Evolutionary conservation across 495 filamentous ascomycete species (phyloP).

Genomic region (Talaromyces proteolyticus): DNA sequence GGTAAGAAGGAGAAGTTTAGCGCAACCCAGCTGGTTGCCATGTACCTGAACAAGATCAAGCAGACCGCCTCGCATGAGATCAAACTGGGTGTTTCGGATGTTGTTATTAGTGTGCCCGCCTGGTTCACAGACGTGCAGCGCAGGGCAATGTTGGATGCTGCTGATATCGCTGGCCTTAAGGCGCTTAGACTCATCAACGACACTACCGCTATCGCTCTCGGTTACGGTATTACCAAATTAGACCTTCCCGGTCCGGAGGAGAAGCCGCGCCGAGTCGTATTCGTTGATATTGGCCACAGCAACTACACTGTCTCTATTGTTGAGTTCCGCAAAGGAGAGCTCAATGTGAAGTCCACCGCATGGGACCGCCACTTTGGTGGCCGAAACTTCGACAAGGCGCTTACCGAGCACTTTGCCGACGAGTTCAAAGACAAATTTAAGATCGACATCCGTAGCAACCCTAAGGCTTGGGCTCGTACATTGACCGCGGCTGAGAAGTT

Average conservation of each 20-base stretch:
- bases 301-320: constrained; percentile 93
- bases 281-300: constrained; percentile 94
- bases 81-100: constrained; percentile 87
- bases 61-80: constrained; percentile 81
- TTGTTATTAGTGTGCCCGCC: constrained; percentile 88
- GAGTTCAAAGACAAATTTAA: constrained; percentile 94
- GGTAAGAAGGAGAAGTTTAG: constrained; percentile 93
- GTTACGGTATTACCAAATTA: constrained; percentile 95
- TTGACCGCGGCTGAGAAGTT: constrained; percentile 88
- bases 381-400: constrained; percentile 90
- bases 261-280: constrained; percentile 86
- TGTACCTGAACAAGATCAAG: constrained; percentile 94
- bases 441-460: constrained; percentile 82
- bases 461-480: constrained; percentile 83
- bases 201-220: constrained; percentile 91
- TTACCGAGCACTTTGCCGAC: constrained; percentile 89
- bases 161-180: constrained; percentile 92
- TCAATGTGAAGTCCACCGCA: constrained; percentile 87
- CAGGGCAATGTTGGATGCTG: constrained; percentile 81
- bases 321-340: constrained; percentile 95
- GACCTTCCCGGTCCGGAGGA: constrained; percentile 86
- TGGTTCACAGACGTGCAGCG: constrained; percentile 98
- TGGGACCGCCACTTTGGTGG: constrained; percentile 97
- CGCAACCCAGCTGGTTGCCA: constrained; percentile 83
- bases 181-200: constrained; percentile 94